These are phyloP conservation scores for Fusarium chaquense DNA, from an alignment of 2,329 filamentous ascomycete genomes.

Conservation along the genomic window DNA sequence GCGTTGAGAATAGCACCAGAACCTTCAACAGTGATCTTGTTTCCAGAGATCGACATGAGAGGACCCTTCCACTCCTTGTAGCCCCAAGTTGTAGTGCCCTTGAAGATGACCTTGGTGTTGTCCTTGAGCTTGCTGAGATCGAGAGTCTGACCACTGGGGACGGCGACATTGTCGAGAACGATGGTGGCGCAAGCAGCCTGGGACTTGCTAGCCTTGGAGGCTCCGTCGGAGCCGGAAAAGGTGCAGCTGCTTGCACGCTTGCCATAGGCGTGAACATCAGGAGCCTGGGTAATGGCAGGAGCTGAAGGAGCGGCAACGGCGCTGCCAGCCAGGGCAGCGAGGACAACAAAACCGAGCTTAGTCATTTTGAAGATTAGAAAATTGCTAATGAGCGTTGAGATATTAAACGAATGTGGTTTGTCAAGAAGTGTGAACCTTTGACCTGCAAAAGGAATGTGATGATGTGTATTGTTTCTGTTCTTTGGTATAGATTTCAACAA, in stretches of 20 bases:
- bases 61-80: slow-evolving; percentile 45
- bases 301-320: slow-evolving; percentile 28
- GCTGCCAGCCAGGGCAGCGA: slow-evolving; percentile 40
- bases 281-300: slow-evolving; percentile 17
- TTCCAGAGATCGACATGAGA: slow-evolving; percentile 39
- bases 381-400: slow-evolving; percentile 3
- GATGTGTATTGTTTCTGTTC: neutral
- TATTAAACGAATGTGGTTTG: slow-evolving; percentile 8
- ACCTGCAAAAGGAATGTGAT: slow-evolving; percentile 35
- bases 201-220: slow-evolving; percentile 27
- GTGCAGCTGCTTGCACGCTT: slow-evolving; percentile 40
- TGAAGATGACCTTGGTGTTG: slow-evolving; percentile 42
- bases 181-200: slow-evolving; percentile 39
- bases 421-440: slow-evolving; percentile 21
- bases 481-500: neutral
- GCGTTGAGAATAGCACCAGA: slow-evolving; percentile 40
- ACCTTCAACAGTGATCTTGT: slow-evolving; percentile 41
- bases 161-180: slow-evolving; percentile 28
- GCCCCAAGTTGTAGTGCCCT: slow-evolving; percentile 42
- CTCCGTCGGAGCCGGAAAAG: slow-evolving; percentile 39
- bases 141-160: slow-evolving; percentile 38
- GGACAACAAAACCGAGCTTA: slow-evolving; percentile 20
- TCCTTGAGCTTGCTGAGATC: slow-evolving; percentile 41
- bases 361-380: slow-evolving; percentile 24
- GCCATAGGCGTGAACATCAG: slow-evolving; percentile 18